Percentiles rank a stretch among this genome's conserved stretches.
These are phyloP conservation scores for Trypanosoma mega DNA, from an alignment of 208 protist genomes.

Conservation along the genomic window DNA sequence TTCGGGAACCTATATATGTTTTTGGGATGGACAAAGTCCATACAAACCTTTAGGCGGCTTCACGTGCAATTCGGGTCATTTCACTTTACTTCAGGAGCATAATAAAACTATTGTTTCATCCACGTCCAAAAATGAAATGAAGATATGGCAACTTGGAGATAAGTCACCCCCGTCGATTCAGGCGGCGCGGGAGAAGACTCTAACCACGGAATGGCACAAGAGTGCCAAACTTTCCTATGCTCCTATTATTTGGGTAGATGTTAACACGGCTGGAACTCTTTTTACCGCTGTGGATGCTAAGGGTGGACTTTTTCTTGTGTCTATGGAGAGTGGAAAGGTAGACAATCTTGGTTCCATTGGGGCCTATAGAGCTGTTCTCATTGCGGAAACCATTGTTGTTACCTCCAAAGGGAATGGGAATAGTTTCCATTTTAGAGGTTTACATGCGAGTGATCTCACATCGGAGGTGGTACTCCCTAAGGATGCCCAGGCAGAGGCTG, in stretches of 20 bases:
- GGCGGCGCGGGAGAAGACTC: conserved; percentile 36
- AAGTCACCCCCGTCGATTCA: conserved; percentile 56
- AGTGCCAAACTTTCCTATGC: conserved; percentile 62
- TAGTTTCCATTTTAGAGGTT: conserved; percentile 20
- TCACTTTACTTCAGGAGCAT: conserved; percentile 52
- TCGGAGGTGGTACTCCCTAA: conserved; percentile 23
- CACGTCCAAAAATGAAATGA: conserved; percentile 48
- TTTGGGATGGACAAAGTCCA: conserved; percentile 57
- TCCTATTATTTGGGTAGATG: conserved; percentile 36
- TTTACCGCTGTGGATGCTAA: conserved; percentile 29
- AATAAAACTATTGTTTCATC: conserved; percentile 45
- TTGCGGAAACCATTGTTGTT: conserved; percentile 41
- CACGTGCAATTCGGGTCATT: conserved; percentile 42
- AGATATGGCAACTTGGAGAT: conserved; percentile 44
- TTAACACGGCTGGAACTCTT: conserved; percentile 32
- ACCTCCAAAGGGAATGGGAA: conserved; percentile 4
- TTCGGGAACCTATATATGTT: conserved; percentile 37
- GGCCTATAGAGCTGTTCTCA: conserved; percentile 29
- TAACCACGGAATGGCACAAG: conserved; percentile 53
- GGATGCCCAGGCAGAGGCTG: conserved; percentile 9
- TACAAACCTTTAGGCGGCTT: conserved; percentile 47
- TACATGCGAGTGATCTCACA: conserved; percentile 2
- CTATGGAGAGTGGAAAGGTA: conserved; percentile 28
- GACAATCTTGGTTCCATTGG: conserved; percentile 28
- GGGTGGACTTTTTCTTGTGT: conserved; percentile 38